phyloP scores from a whole-genome alignment of 2,329 filamentous ascomycete genomes.

The Ilyonectria destructans region DNA sequence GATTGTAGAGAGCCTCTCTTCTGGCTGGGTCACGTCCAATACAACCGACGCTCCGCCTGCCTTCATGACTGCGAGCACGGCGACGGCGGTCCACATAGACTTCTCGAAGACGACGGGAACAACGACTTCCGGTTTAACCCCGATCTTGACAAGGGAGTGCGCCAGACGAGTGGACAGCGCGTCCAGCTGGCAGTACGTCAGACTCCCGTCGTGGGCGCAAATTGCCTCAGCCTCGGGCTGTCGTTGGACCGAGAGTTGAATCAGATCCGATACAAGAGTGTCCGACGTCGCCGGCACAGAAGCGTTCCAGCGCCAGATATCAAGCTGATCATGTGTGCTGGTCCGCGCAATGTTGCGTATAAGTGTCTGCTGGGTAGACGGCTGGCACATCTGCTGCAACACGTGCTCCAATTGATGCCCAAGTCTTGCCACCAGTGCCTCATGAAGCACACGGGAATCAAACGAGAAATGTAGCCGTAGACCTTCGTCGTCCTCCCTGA shows the following conservation, averaged over 20 bases:
- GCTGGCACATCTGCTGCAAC: slow-evolving; percentile 13
- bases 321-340: slow-evolving; percentile 4
- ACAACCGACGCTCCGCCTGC: slow-evolving; percentile 4
- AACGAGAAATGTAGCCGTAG: slow-evolving; percentile 14
- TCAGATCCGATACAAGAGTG: too few species aligned
- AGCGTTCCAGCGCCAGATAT: slow-evolving; percentile 14
- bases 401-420: slow-evolving; percentile 13
- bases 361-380: slow-evolving; percentile 9
- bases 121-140: slow-evolving; percentile 3
- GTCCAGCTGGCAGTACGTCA: slow-evolving; percentile 7
- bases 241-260: slow-evolving; percentile 4
- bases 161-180: slow-evolving; percentile 4
- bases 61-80: slow-evolving; percentile 3
- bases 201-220: slow-evolving; percentile 2
- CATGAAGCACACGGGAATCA: slow-evolving; percentile 5
- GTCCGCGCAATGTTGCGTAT: slow-evolving; percentile 11
- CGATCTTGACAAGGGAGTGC: neutral
- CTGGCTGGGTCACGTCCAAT: slow-evolving; percentile 8
- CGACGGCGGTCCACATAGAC: slow-evolving; percentile 14
- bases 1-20: slow-evolving; percentile 3
- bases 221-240: slow-evolving; percentile 13
- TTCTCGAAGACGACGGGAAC: slow-evolving; percentile 17
- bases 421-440: slow-evolving; percentile 11
- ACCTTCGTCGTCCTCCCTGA: neutral
- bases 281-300: slow-evolving; percentile 1